Base-by-base conservation (phyloP, 2,329 filamentous ascomycete genomes). In the Ophiocordyceps camponoti-rufipedis region DNA sequence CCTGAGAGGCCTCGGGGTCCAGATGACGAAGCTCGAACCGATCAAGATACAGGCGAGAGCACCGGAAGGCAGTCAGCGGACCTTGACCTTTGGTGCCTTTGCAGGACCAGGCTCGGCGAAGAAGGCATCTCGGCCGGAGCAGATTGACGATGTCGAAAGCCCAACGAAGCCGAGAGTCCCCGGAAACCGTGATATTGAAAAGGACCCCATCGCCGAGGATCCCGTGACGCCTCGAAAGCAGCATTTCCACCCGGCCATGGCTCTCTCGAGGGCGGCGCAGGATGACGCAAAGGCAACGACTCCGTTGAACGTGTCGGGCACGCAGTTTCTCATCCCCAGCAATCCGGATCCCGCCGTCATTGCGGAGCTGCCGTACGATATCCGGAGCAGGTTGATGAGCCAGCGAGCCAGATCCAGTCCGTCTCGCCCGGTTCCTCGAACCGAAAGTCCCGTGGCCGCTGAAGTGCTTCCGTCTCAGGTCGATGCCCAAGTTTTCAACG, bases 21-120 rank as follows among this genome's bases (percentile, higher is more conserved):
- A 95, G 58, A 83, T 96, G 78, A 91, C 87, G 13, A 95, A 87
- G 59, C 71, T 98, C 4, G 87, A 95, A 53, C 78, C 82, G 0
- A 65, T 91, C 54, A 94, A 85, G 55, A 56, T 63, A 14, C 65
- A 69, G 2, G 55, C 62, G 1, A 65, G 71, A n/a, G 72, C 65
- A 1, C 60, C 70, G 2, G 79, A 87, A 45, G 77, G 83, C 49
- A 94, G 86, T 54, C 89, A 96, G 59, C 80, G 74, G 51, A 80
- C 75, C 43, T 68, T 96, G 18, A 76, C 72, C 33, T 95, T 95
- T 64, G 79, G 77, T 46, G 57, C 67, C 8, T 71, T 72, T 42
- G 58, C 62, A 23, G 56, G 62, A 6, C 58, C 64, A 4, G 56
- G 58, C 1, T 54, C 63, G 9, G 52, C 55, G 0, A 72, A 65